Percentiles rank a stretch among this genome's conserved stretches.
Conservation (phyloP, 345 rosid genomes). For the Populus euphratica region DNA sequence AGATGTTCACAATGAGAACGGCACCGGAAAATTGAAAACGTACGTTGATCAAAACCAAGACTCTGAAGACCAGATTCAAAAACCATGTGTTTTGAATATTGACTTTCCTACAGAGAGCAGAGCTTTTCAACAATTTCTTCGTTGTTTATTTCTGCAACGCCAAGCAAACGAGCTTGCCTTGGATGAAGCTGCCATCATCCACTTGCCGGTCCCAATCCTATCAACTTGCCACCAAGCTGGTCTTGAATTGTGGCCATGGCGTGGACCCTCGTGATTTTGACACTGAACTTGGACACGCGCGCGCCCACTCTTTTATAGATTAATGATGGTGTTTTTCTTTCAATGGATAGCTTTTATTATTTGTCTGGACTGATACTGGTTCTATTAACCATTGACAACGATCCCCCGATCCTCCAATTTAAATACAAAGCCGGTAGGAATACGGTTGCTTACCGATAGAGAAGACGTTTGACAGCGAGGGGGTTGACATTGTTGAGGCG, state of each 20-base stretch:
- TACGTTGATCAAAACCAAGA: neutral
- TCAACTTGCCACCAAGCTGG: neutral
- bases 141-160: neutral
- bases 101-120: neutral
- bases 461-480: neutral
- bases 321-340: neutral
- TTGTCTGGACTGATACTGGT: neutral
- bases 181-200: neutral
- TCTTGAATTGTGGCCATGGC: neutral
- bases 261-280: neutral
- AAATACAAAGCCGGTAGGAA: neutral
- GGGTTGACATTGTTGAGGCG: neutral
- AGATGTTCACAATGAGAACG: neutral
- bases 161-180: neutral
- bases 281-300: neutral
- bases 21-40: neutral
- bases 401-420: neutral
- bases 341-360: neutral
- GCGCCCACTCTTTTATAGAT: neutral
- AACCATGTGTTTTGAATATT: slow-evolving; percentile 14
- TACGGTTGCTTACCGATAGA: neutral
- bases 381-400: neutral
- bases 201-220: neutral
- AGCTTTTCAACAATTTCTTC: neutral
- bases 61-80: neutral